Percentiles rank a stretch among this genome's conserved stretches.
These are phyloP conservation scores for Tribonema minus DNA, from an alignment of 108 stramenopile genomes.

Conservation along the genomic window DNA sequence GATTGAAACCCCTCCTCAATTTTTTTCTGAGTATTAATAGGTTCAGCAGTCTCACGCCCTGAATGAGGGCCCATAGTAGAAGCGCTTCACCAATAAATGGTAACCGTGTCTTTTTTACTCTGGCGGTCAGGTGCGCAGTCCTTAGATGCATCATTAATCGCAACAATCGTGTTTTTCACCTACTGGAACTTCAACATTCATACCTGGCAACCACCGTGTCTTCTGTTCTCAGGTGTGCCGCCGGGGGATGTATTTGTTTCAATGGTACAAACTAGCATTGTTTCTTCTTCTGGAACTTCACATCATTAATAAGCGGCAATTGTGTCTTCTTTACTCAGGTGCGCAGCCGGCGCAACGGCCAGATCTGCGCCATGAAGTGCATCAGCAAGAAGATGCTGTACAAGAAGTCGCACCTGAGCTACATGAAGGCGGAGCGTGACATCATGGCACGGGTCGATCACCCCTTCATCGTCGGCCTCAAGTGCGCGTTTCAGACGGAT, in stretches of 20 bases:
- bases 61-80: too few relatives aligned
- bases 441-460: conserved; percentile 80
- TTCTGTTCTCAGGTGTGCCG: neutral
- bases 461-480: conserved; percentile 92
- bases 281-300: neutral
- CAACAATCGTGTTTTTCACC: too few relatives aligned
- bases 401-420: conserved; percentile 60
- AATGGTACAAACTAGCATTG: neutral
- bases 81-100: too few relatives aligned
- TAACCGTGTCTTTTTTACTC: too few relatives aligned
- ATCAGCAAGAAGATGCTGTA: conserved; percentile 84
- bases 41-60: too few relatives aligned
- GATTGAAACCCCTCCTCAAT: too few relatives aligned
- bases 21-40: too few relatives aligned
- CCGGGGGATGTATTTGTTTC: neutral
- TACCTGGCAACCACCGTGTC: neutral
- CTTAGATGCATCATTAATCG: too few relatives aligned
- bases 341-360: conserved; percentile 60
- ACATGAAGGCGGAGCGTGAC: conserved; percentile 75
- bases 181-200: too few relatives aligned
- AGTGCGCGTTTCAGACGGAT: conserved; percentile 89
- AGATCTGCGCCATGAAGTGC: conserved; percentile 89
- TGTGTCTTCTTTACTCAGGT: conserved; percentile 48
- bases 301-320: neutral
- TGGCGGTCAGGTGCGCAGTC: too few relatives aligned